phyloP scores from a whole-genome alignment of 176 grass and related monocot genomes.

The Carex kokanica region DNA sequence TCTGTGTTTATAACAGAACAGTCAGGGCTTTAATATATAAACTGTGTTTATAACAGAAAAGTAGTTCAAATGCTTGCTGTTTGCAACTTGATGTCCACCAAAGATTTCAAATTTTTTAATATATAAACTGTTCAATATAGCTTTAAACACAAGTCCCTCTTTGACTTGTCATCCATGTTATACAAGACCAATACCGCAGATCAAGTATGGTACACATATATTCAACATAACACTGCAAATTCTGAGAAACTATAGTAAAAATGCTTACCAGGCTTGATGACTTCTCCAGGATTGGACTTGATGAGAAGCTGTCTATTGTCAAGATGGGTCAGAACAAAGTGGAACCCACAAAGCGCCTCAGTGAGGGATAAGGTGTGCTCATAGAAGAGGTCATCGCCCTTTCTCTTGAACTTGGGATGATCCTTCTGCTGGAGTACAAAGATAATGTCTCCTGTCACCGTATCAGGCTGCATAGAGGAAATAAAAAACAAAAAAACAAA shows the following conservation, averaged over 20 bases:
- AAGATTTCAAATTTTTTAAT: neutral
- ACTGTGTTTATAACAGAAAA: neutral
- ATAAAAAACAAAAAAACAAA: neutral
- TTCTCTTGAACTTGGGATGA: slow-evolving; percentile 84
- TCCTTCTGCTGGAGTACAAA: slow-evolving; percentile 93
- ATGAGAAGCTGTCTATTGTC: slow-evolving; percentile 90
- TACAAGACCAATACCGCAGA: neutral
- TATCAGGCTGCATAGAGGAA: slow-evolving; percentile 62
- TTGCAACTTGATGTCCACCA: neutral
- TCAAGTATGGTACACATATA: neutral
- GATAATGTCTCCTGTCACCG: slow-evolving; percentile 84
- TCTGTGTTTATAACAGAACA: neutral
- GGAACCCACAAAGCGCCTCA: slow-evolving; percentile 89
- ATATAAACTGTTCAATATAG: neutral
- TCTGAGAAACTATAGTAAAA: neutral
- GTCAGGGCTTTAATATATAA: neutral
- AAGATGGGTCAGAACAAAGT: slow-evolving; percentile 87
- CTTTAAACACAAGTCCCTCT: neutral
- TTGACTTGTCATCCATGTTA: neutral
- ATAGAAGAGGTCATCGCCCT: slow-evolving; percentile 92
- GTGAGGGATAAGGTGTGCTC: slow-evolving; percentile 85
- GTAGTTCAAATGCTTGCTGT: neutral
- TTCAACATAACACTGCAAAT: neutral
- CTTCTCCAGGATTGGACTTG: slow-evolving; percentile 80
- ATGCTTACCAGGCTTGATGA: slow-evolving; percentile 86